Conservation (phyloP, 108 stramenopile genomes). For the Fragilariopsis cylindrus region DNA sequence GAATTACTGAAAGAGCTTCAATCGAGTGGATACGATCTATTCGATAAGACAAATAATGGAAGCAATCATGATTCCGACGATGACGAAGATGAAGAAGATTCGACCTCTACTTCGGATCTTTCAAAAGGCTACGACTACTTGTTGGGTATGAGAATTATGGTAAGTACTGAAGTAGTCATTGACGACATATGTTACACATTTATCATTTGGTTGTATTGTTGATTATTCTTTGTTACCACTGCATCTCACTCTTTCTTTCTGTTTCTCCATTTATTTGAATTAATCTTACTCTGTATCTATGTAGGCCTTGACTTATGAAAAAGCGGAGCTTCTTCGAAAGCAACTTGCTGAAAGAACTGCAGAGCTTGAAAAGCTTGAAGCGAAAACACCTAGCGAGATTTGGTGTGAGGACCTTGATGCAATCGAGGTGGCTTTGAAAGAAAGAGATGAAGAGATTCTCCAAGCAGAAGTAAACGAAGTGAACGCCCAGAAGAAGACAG, state of each 20-base stretch:
- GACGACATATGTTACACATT: no score
- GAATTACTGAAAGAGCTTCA: conserved; percentile 89
- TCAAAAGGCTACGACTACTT: conserved; percentile 98
- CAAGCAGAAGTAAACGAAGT: conserved; percentile 60
- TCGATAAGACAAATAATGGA: conserved; percentile 48
- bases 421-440: conserved; percentile 90
- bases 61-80: conserved; percentile 61
- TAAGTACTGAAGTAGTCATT: neutral
- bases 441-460: conserved; percentile 58
- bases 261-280: neutral
- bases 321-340: conserved; percentile 85
- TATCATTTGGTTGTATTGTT: no score
- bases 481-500: conserved; percentile 57
- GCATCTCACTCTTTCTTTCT: neutral
- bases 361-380: conserved; percentile 79
- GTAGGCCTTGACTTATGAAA: conserved; percentile 90
- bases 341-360: conserved; percentile 82
- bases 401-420: conserved; percentile 94
- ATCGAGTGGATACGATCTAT: conserved; percentile 84
- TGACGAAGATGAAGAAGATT: conserved; percentile 54
- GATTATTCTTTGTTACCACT: neutral
- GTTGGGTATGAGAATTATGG: conserved; percentile 97
- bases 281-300: neutral
- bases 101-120: conserved; percentile 56
- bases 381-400: conserved; percentile 80